Conservation (phyloP, 148 eudicot genomes). For the Pharnaceum exiguum region DNA sequence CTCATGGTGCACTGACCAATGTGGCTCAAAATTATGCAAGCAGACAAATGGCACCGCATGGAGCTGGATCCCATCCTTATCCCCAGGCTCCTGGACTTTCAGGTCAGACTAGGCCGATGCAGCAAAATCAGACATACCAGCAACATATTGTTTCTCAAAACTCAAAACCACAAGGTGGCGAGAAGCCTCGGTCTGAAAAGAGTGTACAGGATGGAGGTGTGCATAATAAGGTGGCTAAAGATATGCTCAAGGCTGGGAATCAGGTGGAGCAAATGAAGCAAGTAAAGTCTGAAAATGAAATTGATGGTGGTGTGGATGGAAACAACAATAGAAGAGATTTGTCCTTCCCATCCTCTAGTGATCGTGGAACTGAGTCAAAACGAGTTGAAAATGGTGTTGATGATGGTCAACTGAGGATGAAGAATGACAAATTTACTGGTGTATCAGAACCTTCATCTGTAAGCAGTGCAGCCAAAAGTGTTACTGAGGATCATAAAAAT, state of each 20-base stretch:
- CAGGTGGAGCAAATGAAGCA: conserved; percentile 24
- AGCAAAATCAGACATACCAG: conserved; percentile 41
- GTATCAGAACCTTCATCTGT: conserved; percentile 25
- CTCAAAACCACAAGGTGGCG: conserved; percentile 22
- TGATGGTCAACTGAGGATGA: conserved; percentile 22
- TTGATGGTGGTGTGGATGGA: conserved; percentile 24
- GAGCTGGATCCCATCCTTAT: conserved; percentile 35
- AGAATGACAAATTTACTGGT: conserved; percentile 30
- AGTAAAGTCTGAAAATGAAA: conserved; percentile 28
- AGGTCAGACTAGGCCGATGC: conserved; percentile 50
- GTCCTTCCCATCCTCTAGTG: conserved; percentile 12
- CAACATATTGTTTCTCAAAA: conserved; percentile 29
- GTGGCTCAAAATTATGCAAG: conserved; percentile 43
- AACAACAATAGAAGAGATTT: conserved; percentile 17
- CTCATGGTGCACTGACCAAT: conserved; percentile 38
- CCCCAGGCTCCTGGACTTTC: conserved; percentile 35
- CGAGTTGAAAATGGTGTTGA: conserved; percentile 27
- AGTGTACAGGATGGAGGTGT: conserved; percentile 20
- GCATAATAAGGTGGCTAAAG: conserved; percentile 33
- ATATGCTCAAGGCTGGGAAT: conserved; percentile 11
- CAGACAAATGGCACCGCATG: conserved; percentile 44
- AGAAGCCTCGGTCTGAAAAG: conserved; percentile 23
- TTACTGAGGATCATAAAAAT: conserved; percentile 17
- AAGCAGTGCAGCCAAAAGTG: conserved; percentile 19
- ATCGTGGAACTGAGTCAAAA: conserved; percentile 23